phyloP scores from a whole-genome alignment of 176 grass and related monocot species.

The Puccinellia tenuiflora region DNA sequence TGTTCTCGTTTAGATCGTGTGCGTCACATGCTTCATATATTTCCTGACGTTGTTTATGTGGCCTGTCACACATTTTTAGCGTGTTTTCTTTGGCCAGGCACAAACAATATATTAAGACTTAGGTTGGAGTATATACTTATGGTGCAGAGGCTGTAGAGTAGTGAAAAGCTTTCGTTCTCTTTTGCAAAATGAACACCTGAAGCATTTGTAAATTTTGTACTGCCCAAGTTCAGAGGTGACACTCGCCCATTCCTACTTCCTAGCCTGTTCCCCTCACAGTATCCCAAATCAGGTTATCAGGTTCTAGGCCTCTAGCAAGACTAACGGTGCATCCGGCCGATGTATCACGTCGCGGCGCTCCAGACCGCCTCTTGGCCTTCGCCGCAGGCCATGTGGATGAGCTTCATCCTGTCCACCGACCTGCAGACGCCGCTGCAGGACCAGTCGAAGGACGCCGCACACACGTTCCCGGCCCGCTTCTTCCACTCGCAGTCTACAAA shows the following conservation, averaged over 20 bases:
- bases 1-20: no score
- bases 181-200: background rate
- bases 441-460: constrained; percentile 85
- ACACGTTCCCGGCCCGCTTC: constrained; percentile 66
- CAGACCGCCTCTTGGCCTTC: constrained; percentile 63
- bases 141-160: no score
- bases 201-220: background rate
- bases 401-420: constrained; percentile 70
- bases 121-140: no score
- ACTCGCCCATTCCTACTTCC: background rate
- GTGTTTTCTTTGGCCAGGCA: no score
- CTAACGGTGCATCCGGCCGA: background rate
- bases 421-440: constrained; percentile 76
- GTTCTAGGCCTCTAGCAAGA: constrained; percentile 2
- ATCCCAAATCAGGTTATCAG: no score
- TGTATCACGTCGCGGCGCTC: constrained; percentile 41
- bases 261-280: background rate
- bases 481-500: constrained; percentile 79
- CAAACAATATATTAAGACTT: no score
- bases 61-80: no score
- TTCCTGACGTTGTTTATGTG: no score
- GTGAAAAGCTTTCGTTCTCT: no score
- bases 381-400: constrained; percentile 64
- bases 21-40: no score
- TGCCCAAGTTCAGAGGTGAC: background rate